Base-by-base conservation (phyloP, 2,329 filamentous ascomycete genomes). In the Cladosporium sp. region DNA sequence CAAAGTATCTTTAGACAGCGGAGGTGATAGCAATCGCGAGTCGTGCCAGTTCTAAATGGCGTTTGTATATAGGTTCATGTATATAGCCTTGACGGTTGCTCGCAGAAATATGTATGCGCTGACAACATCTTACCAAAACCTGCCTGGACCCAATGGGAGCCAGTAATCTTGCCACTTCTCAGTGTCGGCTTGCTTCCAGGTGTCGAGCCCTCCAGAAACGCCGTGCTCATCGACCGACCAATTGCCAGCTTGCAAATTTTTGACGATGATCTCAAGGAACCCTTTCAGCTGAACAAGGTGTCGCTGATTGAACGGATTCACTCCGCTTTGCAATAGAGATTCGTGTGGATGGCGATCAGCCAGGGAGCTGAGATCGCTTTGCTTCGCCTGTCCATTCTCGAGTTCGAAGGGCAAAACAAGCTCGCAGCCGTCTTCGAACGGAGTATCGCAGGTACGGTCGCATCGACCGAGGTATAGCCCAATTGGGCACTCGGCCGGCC, bases 181-280 rank as follows among this genome's bases (percentile, higher is more conserved):
- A 15, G 56, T 62, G 24, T 62, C 57, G n/a, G 59, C 61, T 12
- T 59, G 15, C 20, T 45, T 58, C 59, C 61, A 61, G 2, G 50
- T 44, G 47, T 62, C 54, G 13, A 61, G 59, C n/a, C 57, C 57
- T 25, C 59, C 61, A 20, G 59, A 51, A 17, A 61, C 57, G 20
- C 61, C 61, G 13, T 58, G 32, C 7, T 28, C 51, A 48, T 60
- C 51, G 7, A 62, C 59, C 35, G 20, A 32, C 59, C 61, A 62
- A 12, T 53, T n/a, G 3, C 48, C 52, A 36, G 39, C 40, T 36
- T 55, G 25, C 13, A 62, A 17, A 22, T 61, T 61, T 10, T 19
- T 42, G 15, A 54, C 44, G 2, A 52, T 54, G 12, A 47, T 61
- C 35, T 61, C 57, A 32, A 62, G 51, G 13, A 59, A 59, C n/a